These are phyloP conservation scores for Colletotrichum orchidophilum DNA, from an alignment of 2,329 filamentous ascomycete species.

Conservation along the genomic window DNA sequence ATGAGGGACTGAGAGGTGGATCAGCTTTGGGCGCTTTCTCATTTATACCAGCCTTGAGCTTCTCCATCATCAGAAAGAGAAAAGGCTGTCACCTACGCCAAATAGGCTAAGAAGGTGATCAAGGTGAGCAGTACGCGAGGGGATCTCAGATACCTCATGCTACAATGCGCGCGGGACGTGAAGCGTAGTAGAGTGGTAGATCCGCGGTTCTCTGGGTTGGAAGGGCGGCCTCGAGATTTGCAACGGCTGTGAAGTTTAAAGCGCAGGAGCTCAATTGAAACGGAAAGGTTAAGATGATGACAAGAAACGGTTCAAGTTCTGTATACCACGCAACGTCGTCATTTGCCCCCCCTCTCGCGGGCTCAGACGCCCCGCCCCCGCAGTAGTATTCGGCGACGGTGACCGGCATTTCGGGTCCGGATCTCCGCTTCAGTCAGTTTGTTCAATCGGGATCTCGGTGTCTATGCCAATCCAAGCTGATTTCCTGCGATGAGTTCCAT, in stretches of 20 bases:
- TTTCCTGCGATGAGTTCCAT: not conserved
- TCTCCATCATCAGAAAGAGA: not conserved
- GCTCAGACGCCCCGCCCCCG: conserved; percentile 19
- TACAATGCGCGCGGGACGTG: too few relatives aligned
- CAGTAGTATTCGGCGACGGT: conserved; percentile 15
- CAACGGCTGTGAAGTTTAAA: not conserved
- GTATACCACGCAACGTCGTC: not conserved
- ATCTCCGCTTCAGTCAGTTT: not conserved
- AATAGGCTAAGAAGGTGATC: not conserved
- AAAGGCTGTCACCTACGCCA: not conserved
- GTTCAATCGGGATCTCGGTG: not conserved
- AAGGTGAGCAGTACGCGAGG: not conserved
- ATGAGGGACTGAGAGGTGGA: not conserved
- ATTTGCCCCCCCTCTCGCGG: not conserved
- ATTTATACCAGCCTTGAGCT: not conserved
- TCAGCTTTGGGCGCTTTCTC: not conserved
- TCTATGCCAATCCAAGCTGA: not conserved
- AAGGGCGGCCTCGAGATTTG: not conserved
- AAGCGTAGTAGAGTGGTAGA: too few relatives aligned
- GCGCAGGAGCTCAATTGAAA: not conserved
- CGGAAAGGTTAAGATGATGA: not conserved
- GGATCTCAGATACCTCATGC: conserved; percentile 21
- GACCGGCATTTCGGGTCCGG: conserved; percentile 30
- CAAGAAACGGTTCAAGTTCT: conserved; percentile 3
- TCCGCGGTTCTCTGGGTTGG: not conserved